Percentiles rank a stretch among this genome's conserved stretches.
These are phyloP conservation scores for Blastocladiella emersonii DNA, from an alignment of 371 early-diverging fungal species.

Conservation along the genomic window DNA sequence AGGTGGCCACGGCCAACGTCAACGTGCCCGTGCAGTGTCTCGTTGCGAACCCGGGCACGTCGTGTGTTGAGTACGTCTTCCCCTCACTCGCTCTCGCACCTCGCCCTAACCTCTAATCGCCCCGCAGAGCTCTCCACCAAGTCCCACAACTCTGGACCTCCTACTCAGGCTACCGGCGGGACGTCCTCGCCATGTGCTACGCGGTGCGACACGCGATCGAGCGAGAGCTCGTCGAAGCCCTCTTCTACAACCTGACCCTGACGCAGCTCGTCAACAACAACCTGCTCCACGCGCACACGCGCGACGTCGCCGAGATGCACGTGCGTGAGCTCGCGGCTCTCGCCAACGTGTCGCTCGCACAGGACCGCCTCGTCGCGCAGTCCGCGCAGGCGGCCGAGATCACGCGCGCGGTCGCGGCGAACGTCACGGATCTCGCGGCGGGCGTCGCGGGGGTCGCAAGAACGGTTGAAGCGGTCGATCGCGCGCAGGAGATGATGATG, in stretches of 20 bases:
- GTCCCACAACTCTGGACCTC: background rate
- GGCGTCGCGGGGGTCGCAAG: too few relatives aligned
- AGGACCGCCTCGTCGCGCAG: background rate
- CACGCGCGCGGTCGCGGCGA: too few relatives aligned
- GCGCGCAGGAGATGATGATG: too few relatives aligned
- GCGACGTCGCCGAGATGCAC: background rate
- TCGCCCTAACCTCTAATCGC: background rate
- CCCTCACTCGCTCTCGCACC: background rate
- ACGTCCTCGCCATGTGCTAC: conserved; percentile 1
- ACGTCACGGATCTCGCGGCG: too few relatives aligned
- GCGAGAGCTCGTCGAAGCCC: background rate
- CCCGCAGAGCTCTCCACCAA: background rate
- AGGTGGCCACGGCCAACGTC: background rate
- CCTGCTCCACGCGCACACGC: background rate
- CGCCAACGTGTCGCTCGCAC: background rate
- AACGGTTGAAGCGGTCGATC: too few relatives aligned
- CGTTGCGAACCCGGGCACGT: too few relatives aligned
- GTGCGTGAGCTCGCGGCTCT: background rate
- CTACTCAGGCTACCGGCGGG: background rate
- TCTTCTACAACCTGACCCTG: background rate
- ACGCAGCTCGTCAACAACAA: conserved; percentile 1
- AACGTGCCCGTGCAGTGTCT: background rate
- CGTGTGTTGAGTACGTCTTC: background rate
- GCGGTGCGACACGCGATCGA: background rate
- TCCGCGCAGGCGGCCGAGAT: background rate